phyloP scores from a whole-genome alignment of 2,329 filamentous ascomycete genomes.

The Neopestalotiopsis rosae region DNA sequence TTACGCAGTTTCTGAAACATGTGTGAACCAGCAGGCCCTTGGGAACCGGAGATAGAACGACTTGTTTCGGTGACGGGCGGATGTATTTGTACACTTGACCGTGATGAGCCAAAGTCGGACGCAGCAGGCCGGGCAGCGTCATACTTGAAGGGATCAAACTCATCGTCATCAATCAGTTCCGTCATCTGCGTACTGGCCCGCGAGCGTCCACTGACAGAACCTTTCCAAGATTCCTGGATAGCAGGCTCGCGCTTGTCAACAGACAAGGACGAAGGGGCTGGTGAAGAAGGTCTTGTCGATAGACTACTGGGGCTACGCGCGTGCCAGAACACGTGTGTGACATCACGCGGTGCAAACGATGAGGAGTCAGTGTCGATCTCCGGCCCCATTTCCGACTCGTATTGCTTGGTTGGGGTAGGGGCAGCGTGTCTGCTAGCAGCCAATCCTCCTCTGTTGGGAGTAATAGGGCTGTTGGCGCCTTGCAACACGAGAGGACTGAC shows the following conservation, averaged over 20 bases:
- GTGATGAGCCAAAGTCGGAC: slow-evolving; percentile 2
- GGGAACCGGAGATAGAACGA: slow-evolving; percentile 18
- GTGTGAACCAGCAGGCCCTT: slow-evolving; percentile 26
- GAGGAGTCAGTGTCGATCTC: slow-evolving; percentile 25
- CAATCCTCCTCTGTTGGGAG: slow-evolving; percentile 16
- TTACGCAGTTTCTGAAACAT: slow-evolving; percentile 47
- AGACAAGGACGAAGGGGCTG: slow-evolving; percentile 29
- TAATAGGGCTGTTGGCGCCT: neutral
- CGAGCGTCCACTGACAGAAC: slow-evolving; percentile 22
- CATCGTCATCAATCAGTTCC: slow-evolving; percentile 20
- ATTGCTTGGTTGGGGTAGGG: neutral
- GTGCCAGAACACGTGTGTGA: slow-evolving; percentile 40
- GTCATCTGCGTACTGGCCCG: slow-evolving; percentile 32
- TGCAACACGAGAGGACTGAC: slow-evolving; percentile 14
- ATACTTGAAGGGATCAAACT: slow-evolving; percentile 34
- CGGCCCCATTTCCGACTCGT: neutral
- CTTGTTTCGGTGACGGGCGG: slow-evolving; percentile 12
- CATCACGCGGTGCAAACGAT: slow-evolving; percentile 33
- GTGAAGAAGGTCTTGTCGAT: slow-evolving; percentile 39
- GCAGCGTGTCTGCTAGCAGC: slow-evolving; percentile 4
- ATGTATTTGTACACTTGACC: slow-evolving; percentile 1
- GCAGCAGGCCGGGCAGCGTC: slow-evolving; percentile 23
- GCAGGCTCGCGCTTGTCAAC: slow-evolving; percentile 38
- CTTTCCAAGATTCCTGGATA: slow-evolving; percentile 39
- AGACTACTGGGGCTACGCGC: slow-evolving; percentile 40